Percentiles rank a stretch among this genome's conserved stretches.
phyloP scores from a whole-genome alignment of 257 asterid genomes.

The Asclepias syriaca region DNA sequence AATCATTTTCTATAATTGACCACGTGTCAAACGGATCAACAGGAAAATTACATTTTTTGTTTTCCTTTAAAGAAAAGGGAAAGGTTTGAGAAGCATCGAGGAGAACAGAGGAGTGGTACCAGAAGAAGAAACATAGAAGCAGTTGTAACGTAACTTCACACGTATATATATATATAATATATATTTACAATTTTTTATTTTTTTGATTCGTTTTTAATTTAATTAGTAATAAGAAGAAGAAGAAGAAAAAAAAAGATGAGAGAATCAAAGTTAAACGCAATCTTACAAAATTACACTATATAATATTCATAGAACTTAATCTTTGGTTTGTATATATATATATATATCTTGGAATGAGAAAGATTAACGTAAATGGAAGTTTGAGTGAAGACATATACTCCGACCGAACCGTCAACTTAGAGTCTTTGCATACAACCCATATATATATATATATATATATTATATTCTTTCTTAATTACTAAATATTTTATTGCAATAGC shows the following conservation, averaged over 20 bases:
- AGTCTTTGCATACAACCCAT: no score
- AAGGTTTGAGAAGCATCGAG: neutral
- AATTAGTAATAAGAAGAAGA: neutral
- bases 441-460: no score
- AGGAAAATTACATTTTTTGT: neutral
- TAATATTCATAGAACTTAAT: neutral
- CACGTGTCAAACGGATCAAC: no score
- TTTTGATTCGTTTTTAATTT: no score
- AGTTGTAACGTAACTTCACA: neutral
- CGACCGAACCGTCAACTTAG: no score
- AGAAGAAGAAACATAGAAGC: neutral
- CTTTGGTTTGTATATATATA: neutral
- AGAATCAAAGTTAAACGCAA: neutral
- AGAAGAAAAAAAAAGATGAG: neutral
- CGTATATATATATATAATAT: neutral
- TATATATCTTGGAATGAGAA: no score
- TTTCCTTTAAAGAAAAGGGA: constrained; percentile 1
- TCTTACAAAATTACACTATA: neutral
- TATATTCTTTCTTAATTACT: no score
- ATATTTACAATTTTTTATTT: no score
- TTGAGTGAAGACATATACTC: neutral
- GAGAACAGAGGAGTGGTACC: neutral
- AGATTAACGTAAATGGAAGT: neutral
- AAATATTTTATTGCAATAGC: no score
- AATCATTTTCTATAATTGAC: no score